Percentiles rank a stretch among this genome's conserved stretches.
phyloP scores from a whole-genome alignment of 495 filamentous ascomycete species.

The Aspergillus biplanus region DNA sequence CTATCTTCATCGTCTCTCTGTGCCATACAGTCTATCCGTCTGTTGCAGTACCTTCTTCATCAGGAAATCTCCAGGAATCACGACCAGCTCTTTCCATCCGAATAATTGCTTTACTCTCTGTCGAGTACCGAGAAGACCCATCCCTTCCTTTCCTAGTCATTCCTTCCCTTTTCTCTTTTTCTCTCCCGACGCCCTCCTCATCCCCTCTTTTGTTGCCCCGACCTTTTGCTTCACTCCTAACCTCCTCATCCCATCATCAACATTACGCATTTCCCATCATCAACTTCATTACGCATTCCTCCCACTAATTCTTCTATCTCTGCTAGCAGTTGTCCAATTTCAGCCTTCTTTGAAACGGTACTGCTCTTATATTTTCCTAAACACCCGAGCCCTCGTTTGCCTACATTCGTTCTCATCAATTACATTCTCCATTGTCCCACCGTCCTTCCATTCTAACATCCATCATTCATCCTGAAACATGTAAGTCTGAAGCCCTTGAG shows the following conservation, averaged over 20 bases:
- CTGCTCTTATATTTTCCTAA: constrained; percentile 7
- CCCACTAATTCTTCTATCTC: constrained; percentile 30
- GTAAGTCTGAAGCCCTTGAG: constrained; percentile 1
- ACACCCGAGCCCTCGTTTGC: background rate
- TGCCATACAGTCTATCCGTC: background rate
- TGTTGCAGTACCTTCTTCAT: background rate
- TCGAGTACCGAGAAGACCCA: background rate
- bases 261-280: constrained; percentile 18
- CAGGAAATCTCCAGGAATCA: background rate
- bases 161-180: constrained; percentile 9
- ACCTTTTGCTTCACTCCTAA: constrained; percentile 11
- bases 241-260: constrained; percentile 28
- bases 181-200: constrained; percentile 6
- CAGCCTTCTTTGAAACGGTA: constrained; percentile 6
- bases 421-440: background rate
- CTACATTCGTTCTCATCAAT: constrained; percentile 11
- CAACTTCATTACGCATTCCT: background rate
- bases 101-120: background rate
- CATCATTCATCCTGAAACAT: constrained; percentile 14
- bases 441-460: constrained; percentile 12
- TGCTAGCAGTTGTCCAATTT: constrained; percentile 10
- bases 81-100: constrained; percentile 1
- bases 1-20: too few species aligned
- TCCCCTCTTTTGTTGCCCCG: constrained; percentile 12
- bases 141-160: constrained; percentile 13